Evolutionary conservation across 768 basidiomycete genomes (phyloP).

Genomic region (Sporobolomyces pararoseus): DNA sequence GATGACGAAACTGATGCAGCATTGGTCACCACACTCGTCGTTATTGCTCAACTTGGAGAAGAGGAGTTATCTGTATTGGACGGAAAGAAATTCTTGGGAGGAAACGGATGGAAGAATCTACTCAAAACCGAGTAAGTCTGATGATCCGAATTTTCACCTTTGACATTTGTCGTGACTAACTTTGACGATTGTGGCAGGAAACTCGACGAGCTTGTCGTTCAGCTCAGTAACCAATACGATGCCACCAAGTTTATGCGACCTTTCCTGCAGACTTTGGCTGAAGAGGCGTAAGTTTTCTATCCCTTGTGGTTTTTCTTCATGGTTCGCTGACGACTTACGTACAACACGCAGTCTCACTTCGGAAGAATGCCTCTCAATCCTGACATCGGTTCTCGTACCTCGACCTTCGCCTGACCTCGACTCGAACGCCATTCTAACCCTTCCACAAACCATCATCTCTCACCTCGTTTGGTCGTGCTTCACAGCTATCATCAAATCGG

Average conservation of each 20-base stretch:
- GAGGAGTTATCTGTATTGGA: slow-evolving; percentile 51
- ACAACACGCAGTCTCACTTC: slow-evolving; percentile 15
- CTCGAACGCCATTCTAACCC: slow-evolving; percentile 22
- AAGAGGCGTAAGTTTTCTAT: slow-evolving; percentile 24
- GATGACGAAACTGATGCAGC: slow-evolving; percentile 42
- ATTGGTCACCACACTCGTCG: slow-evolving; percentile 63
- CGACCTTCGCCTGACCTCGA: slow-evolving; percentile 17
- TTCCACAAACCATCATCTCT: slow-evolving; percentile 32
- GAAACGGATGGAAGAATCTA: slow-evolving; percentile 48
- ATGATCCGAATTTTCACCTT: no score
- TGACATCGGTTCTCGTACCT: slow-evolving; percentile 25
- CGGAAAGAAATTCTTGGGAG: slow-evolving; percentile 60
- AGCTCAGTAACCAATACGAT: slow-evolving; percentile 55
- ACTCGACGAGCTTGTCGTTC: slow-evolving; percentile 56
- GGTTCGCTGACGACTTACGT: neutral
- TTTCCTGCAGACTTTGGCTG: slow-evolving; percentile 37
- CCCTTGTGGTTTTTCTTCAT: neutral
- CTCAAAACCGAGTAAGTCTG: slow-evolving; percentile 39
- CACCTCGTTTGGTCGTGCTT: slow-evolving; percentile 19
- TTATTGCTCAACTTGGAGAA: slow-evolving; percentile 53
- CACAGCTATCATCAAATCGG: slow-evolving; percentile 14
- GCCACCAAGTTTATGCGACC: slow-evolving; percentile 57
- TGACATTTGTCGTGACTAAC: no score
- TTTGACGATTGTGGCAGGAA: no score
- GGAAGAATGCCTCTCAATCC: slow-evolving; percentile 19